Evolutionary conservation across 495 filamentous ascomycete genomes (phyloP), one percentile per base, ranked within the genome.

Genomic region (Aspergillus bridgeri): DNA sequence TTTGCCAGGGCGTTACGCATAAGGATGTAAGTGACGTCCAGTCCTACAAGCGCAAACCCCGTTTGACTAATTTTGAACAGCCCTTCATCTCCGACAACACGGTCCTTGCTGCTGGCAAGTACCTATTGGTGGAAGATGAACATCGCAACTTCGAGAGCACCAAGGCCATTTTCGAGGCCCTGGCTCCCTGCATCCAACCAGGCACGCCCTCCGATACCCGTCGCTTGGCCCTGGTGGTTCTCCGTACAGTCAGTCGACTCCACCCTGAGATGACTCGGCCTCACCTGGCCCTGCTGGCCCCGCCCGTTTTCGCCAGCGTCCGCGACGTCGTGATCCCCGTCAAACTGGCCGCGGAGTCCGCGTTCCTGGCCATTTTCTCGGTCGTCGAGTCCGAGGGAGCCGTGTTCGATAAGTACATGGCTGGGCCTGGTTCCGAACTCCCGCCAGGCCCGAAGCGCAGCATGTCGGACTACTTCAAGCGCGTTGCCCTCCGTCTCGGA

Each of bases 391-490:
- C 87, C 54, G 94, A 97, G 61, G 79, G 78, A 42, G 86, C 86
- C 59, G 86, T 96, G 21, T 98, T 97, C 64, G 93, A 98, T 55
- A 91, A 91, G 77, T 98, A 91, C 65, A 85, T 98, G 69, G 74
- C 81, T 5, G 82, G 81, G 15, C 75, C 82, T 33, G 81, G 85
- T 19, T 63, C 75, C 51, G 84, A 83, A 0, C 71, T 96, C 33
- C 76, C 83, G 3, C 76, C 88, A 0, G 86, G 81, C 8, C 83
- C 81, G 27, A 95, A 95, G 81, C 77, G 94, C 55, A 92, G 89
- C 68, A 97, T 98, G 90, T 83, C 87, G 46, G 94, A 98, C 65
- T 98, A 98, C 75, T 98, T 98, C 76, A 96, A 96, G 79, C 81
- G 95, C 17, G 86, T 98, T 45, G 90, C 89, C 15, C 70, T 96